Percentiles rank a stretch among this genome's conserved stretches.
Evolutionary conservation across 306 rosid genomes (phyloP).

Genomic region (Castanea crenata): DNA sequence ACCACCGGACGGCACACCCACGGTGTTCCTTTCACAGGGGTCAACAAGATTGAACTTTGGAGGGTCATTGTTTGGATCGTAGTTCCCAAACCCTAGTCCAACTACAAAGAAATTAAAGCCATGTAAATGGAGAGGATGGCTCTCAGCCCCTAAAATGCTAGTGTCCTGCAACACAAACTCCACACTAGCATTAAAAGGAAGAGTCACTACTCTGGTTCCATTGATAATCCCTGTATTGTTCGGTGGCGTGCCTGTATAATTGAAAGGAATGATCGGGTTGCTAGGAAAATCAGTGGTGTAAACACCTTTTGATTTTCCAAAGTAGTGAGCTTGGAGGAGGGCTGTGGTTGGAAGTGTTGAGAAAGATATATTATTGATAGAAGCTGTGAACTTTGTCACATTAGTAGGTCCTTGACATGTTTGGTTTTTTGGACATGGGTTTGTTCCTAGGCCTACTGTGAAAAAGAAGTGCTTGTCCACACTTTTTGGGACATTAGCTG

Average conservation of each 20-base stretch:
- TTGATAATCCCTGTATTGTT: conserved; percentile 12
- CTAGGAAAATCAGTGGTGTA: conserved; percentile 1
- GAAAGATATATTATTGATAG: conserved; percentile 18
- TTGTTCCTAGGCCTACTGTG: conserved; percentile 14
- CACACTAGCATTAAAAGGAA: conserved; percentile 9
- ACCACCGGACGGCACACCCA: conserved; percentile 20
- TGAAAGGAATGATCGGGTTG: not conserved
- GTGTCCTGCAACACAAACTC: conserved; percentile 24
- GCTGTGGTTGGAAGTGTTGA: not conserved
- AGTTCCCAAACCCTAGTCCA: conserved; percentile 18
- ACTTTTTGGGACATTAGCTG: not conserved
- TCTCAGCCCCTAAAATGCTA: conserved; percentile 13
- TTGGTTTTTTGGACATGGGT: conserved; percentile 9
- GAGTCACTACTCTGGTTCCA: conserved; percentile 10
- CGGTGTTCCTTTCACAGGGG: conserved; percentile 14
- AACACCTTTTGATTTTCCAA: not conserved
- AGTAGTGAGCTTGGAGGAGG: conserved; percentile 20
- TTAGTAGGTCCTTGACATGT: conserved; percentile 19
- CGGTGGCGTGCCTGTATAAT: conserved; percentile 1
- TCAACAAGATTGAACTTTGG: conserved; percentile 9
- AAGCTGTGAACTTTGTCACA: conserved; percentile 6
- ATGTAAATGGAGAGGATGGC: conserved; percentile 20
- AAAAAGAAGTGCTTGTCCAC: conserved; percentile 17
- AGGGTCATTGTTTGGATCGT: conserved; percentile 8
- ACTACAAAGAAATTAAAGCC: conserved; percentile 17